Evolutionary conservation across 2,329 filamentous ascomycete genomes (phyloP).

Genomic region (Shiraia bambusicola): DNA sequence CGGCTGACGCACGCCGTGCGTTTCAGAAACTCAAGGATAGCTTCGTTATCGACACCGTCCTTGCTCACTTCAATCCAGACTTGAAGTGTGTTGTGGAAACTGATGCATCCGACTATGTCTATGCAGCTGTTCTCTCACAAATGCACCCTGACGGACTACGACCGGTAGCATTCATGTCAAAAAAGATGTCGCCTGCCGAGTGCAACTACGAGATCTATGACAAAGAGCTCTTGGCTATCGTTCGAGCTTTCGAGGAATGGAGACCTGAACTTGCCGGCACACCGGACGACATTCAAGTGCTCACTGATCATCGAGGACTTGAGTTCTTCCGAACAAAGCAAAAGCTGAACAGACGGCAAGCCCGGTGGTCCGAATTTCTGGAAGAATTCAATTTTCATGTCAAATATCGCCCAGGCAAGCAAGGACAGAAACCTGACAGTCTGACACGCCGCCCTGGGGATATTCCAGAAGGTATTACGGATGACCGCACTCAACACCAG

Average conservation of each 20-base stretch:
- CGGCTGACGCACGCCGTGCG: not conserved
- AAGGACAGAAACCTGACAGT: not conserved
- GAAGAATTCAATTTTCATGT: constrained; percentile 1
- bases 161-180: constrained; percentile 24
- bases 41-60: constrained; percentile 16
- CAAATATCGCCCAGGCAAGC: not conserved
- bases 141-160: constrained; percentile 4
- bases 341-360: constrained; percentile 26
- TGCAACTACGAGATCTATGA: constrained; percentile 41
- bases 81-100: constrained; percentile 18
- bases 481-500: not conserved
- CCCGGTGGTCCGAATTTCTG: constrained; percentile 16
- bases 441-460: not conserved
- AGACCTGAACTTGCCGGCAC: constrained; percentile 2
- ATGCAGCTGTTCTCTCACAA: constrained; percentile 10
- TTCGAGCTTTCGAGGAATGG: constrained; percentile 30
- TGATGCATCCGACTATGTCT: constrained; percentile 19
- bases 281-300: constrained; percentile 24
- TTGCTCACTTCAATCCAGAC: constrained; percentile 20
- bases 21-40: constrained; percentile 12
- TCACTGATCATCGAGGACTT: constrained; percentile 34
- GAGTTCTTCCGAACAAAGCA: constrained; percentile 31
- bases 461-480: not conserved
- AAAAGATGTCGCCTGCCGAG: constrained; percentile 23
- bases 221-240: constrained; percentile 42